Conservation (phyloP, 1,139 yeast species). For the Yamadazyma epiphylla region DNA sequence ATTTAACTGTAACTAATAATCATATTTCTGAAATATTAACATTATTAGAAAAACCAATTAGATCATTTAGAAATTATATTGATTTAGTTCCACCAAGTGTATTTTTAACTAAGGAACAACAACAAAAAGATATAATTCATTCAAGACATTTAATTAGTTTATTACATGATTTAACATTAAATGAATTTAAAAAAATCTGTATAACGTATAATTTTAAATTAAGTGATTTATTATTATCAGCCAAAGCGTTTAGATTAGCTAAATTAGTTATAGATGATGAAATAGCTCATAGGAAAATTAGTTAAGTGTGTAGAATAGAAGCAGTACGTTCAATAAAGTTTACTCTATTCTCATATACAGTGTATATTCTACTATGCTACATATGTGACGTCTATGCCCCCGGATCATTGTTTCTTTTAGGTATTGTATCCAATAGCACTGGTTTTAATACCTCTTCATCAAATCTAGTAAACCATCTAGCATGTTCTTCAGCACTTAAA, state of each 20-base stretch:
- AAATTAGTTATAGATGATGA: conserved; percentile 70
- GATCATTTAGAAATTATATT: conserved; percentile 36
- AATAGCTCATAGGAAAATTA: conserved; percentile 39
- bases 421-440: conserved; percentile 67
- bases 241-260: conserved; percentile 63
- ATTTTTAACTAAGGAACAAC: conserved; percentile 32
- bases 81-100: conserved; percentile 43
- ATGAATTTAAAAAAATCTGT: conserved; percentile 61
- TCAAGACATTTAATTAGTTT: conserved; percentile 45
- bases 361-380: conserved; percentile 2
- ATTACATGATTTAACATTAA: conserved; percentile 59
- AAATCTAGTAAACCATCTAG: conserved; percentile 88
- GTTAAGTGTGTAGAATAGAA: no score
- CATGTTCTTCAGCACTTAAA: conserved; percentile 67
- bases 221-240: conserved; percentile 59
- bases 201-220: conserved; percentile 57
- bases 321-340: conserved; percentile 3
- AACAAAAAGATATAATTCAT: conserved; percentile 14
- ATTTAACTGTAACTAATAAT: conserved; percentile 46
- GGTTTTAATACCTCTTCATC: conserved; percentile 97
- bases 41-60: conserved; percentile 55
- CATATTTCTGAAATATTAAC: conserved; percentile 56
- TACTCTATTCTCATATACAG: conserved; percentile 1
- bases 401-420: conserved; percentile 13
- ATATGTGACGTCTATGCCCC: conserved; percentile 5